Evolutionary conservation across 768 basidiomycete genomes (phyloP).

Genomic region (Mycena epipterygia): DNA sequence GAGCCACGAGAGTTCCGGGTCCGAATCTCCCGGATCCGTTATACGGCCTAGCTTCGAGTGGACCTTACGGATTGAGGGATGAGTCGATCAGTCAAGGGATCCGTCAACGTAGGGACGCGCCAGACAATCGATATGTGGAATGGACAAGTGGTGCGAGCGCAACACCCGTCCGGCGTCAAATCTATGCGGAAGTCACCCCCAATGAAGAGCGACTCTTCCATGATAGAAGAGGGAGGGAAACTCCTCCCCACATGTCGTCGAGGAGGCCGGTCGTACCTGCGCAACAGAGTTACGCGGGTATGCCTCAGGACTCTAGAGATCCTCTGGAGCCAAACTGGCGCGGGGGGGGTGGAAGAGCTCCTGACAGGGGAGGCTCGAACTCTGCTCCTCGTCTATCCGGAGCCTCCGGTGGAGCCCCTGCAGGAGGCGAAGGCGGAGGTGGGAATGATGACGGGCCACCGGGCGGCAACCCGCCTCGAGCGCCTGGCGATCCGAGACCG

Average conservation of each 20-base stretch:
- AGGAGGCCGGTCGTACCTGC: too few species aligned
- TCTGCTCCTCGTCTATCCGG: too few species aligned
- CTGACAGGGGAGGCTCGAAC: background rate
- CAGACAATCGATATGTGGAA: background rate
- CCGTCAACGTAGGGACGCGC: background rate
- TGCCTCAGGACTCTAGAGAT: too few species aligned
- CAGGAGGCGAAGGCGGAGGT: background rate
- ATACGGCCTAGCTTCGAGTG: background rate
- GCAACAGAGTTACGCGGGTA: too few species aligned
- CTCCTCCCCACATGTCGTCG: too few species aligned
- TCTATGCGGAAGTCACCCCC: too few species aligned
- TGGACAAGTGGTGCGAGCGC: too few species aligned
- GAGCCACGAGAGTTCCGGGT: background rate
- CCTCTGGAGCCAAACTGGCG: too few species aligned
- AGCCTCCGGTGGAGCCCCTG: background rate
- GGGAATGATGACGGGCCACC: background rate
- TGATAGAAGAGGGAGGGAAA: too few species aligned
- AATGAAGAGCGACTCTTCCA: too few species aligned
- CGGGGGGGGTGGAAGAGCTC: background rate
- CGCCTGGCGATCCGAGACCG: too few species aligned
- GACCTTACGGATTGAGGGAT: background rate
- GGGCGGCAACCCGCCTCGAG: background rate
- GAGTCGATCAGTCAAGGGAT: background rate
- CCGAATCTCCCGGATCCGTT: background rate
- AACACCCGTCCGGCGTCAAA: too few species aligned